Conservation (phyloP, 164 flowering plant species). For the Magnolia officinalis region DNA sequence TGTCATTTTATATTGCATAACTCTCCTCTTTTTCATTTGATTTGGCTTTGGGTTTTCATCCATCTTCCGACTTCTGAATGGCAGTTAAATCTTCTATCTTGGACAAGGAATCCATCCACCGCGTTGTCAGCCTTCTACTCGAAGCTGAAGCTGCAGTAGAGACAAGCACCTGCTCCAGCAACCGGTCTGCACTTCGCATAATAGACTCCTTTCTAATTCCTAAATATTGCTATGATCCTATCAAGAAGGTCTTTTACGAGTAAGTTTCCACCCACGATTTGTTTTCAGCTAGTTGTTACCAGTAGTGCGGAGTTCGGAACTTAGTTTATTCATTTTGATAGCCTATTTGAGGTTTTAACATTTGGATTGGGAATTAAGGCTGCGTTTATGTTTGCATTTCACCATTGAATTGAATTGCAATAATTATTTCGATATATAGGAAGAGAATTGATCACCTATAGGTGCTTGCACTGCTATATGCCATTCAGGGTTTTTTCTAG, state of each 20-base stretch:
- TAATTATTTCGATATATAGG: too few species aligned
- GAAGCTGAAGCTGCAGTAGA: constrained; percentile 63
- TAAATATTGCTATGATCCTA: constrained; percentile 68
- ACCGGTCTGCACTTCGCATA: constrained; percentile 43
- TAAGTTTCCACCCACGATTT: constrained; percentile 26
- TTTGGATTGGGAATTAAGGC: too few species aligned
- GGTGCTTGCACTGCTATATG: too few species aligned
- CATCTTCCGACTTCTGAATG: background rate
- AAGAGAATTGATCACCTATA: too few species aligned
- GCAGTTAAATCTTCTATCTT: constrained; percentile 77
- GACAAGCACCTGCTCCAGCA: constrained; percentile 20
- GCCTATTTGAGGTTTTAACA: too few species aligned
- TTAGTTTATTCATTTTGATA: too few species aligned
- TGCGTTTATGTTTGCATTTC: too few species aligned
- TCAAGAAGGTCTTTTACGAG: constrained; percentile 71
- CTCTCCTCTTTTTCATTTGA: background rate
- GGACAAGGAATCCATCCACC: constrained; percentile 60
- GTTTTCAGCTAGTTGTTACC: too few species aligned
- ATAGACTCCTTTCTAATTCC: constrained; percentile 72
- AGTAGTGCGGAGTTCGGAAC: too few species aligned
- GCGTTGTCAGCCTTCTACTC: constrained; percentile 43
- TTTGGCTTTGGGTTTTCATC: background rate
- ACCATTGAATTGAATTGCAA: too few species aligned
- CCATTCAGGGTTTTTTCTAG: too few species aligned
- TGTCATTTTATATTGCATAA: too few species aligned